phyloP scores from a whole-genome alignment of 768 basidiomycete genomes.

The Hysterangium stoloniferum region DNA sequence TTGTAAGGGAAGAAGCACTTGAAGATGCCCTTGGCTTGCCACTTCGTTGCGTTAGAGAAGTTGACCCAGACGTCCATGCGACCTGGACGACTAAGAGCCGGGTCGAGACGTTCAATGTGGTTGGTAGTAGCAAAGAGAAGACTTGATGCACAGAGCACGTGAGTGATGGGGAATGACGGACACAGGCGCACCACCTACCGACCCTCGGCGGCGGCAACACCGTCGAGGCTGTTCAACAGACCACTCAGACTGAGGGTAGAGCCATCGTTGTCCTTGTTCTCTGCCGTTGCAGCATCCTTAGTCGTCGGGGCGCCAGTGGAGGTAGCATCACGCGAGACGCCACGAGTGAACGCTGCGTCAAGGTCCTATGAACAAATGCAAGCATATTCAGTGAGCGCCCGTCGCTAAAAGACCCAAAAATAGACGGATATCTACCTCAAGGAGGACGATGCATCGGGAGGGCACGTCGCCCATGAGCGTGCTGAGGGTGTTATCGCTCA shows the following conservation, averaged over 20 bases:
- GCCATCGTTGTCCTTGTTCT: constrained; percentile 45
- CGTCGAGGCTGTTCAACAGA: constrained; percentile 78
- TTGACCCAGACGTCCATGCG: constrained; percentile 92
- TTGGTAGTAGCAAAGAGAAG: constrained; percentile 90
- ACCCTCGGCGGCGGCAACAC: constrained; percentile 79
- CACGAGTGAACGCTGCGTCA: constrained; percentile 86
- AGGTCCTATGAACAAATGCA: constrained; percentile 37
- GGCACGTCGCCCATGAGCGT: constrained; percentile 87
- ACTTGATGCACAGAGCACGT: constrained; percentile 27
- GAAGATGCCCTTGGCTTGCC: constrained; percentile 91
- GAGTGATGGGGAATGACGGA: constrained; percentile 4
- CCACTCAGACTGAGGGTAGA: constrained; percentile 83
- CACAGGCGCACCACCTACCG: constrained; percentile 42
- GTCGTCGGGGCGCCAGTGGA: constrained; percentile 69
- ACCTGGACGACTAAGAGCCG: constrained; percentile 79
- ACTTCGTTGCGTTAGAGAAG: constrained; percentile 85
- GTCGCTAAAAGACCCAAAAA: not conserved
- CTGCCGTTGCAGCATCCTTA: constrained; percentile 28
- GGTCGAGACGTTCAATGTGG: constrained; percentile 89
- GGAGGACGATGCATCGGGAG: constrained; percentile 83
- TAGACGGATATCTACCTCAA: constrained; percentile 45
- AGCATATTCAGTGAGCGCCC: not conserved
- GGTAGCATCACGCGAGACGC: constrained; percentile 70
- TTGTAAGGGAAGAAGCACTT: constrained; percentile 87
- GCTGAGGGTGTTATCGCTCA: constrained; percentile 85